Evolutionary conservation across 2,329 filamentous ascomycete species (phyloP), one percentile per base, ranked within the genome.

Genomic region (Penicillium sp.): DNA sequence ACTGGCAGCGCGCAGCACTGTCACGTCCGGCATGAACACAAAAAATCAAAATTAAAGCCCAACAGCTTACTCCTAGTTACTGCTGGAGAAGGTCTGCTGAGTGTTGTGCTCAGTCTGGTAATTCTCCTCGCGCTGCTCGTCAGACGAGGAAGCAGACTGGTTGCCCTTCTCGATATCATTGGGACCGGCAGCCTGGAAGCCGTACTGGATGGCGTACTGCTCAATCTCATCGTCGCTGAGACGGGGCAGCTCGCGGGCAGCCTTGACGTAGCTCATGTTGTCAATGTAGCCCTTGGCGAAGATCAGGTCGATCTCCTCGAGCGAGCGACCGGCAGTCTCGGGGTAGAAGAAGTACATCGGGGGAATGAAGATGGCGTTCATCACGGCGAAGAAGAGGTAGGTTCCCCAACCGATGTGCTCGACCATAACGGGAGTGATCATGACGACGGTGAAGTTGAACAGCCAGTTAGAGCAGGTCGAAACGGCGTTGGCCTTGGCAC

Each of bases 401-500:
- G 68, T 69, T 32, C 69, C 66, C 71, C 71, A 74, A 4, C 57
- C 50, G 31, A 72, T 72, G 29, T 53, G 41, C 9, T 51, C 47
- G 6, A 72, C 50, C 68, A 73, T 71, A 36, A 71, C 65, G 0
- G 70, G 70, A 0, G 70, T 73, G 45, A 72, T 74, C 68, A 79
- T 79, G 47, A 79, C 70, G 9, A 73, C 68, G 3, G 74, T 74
- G 61, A 78, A 80, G 65, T 78, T 78, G 64, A 76, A 78, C 2
- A 77, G 63, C 76, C 77, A 80, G 65, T 79, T 79, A 26, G 69
- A 70, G 60, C 72, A 74, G 4, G 76, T 79, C 0, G 74, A 76
- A 7, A 78, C 65, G 1, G 77, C 76, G 58, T 78, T 79, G 32
- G 76, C 76, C 67, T 78, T 78, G 32, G 75, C 74, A 40, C 77